phyloP scores from a whole-genome alignment of 2,329 filamentous ascomycete species.

The Pseudogymnoascus destructans region DNA sequence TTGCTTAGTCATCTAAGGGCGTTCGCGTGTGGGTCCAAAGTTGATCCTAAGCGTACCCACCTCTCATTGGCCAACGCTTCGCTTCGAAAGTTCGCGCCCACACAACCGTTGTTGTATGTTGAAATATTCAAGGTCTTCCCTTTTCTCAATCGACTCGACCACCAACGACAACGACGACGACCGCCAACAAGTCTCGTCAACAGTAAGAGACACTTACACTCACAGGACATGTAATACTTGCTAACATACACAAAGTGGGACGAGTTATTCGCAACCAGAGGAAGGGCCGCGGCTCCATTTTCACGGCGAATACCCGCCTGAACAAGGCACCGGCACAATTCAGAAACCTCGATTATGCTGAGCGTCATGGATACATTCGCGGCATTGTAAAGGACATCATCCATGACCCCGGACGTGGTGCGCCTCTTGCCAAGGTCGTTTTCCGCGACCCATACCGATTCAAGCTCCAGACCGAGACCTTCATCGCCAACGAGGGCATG shows the following conservation, averaged over 20 bases:
- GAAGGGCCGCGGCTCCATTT: conserved; percentile 66
- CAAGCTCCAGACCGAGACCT: conserved; percentile 96
- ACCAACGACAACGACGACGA: conserved; percentile 8
- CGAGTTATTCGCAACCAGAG: conserved; percentile 66
- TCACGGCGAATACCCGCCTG: conserved; percentile 71
- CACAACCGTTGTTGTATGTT: conserved; percentile 7
- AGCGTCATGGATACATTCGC: conserved; percentile 94
- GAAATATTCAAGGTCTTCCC: conserved; percentile 8
- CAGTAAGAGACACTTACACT: conserved; percentile 5
- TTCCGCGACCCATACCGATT: conserved; percentile 98
- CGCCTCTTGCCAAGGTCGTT: conserved; percentile 88
- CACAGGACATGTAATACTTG: neutral
- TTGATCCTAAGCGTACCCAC: neutral
- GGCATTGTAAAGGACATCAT: conserved; percentile 98
- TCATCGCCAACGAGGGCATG: conserved; percentile 99
- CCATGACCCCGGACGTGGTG: conserved; percentile 93
- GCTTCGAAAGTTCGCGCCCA: conserved; percentile 8
- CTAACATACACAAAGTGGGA: conserved; percentile 16
- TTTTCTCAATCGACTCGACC: conserved; percentile 9
- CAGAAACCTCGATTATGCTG: conserved; percentile 89
- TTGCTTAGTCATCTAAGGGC: neutral
- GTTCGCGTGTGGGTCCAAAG: neutral
- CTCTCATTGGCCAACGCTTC: neutral
- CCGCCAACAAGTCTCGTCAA: conserved; percentile 8
- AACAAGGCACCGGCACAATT: conserved; percentile 95